Percentiles rank a stretch among this genome's conserved stretches.
These are phyloP conservation scores for Rhytidiadelphus loreus DNA, from an alignment of 225 moss, liverwort and hornwort species.

Conservation along the genomic window DNA sequence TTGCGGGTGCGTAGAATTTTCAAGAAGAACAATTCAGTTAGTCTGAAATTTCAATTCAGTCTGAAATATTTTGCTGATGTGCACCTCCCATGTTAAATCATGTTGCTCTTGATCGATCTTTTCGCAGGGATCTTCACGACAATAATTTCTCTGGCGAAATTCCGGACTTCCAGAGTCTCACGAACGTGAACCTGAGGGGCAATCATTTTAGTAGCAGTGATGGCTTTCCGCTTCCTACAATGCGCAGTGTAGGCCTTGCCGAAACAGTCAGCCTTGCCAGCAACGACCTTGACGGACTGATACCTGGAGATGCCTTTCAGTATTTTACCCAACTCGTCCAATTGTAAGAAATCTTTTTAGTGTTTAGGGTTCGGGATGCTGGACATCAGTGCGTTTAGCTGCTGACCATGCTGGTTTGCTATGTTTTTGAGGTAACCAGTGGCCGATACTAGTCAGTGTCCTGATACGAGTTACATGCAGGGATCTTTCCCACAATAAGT, in stretches of 20 bases:
- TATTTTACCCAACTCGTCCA: not conserved
- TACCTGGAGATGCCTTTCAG: not conserved
- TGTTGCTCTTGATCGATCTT: not conserved
- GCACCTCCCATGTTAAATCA: not conserved
- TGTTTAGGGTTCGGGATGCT: not conserved
- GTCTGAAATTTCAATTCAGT: not conserved
- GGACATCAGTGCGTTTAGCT: not conserved
- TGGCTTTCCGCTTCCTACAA: not conserved
- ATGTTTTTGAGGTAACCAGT: no score
- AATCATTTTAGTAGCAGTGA: not conserved
- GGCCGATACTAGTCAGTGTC: not conserved
- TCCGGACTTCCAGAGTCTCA: not conserved
- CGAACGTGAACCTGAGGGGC: not conserved
- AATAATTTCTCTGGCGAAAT: not conserved
- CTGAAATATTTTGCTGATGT: not conserved
- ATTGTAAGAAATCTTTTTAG: not conserved
- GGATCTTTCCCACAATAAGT: not conserved
- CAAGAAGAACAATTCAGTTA: not conserved
- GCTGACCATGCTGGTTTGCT: not conserved
- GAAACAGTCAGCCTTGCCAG: not conserved
- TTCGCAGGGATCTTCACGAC: not conserved
- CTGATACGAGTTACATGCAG: not conserved
- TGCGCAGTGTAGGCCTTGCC: not conserved
- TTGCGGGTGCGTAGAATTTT: not conserved
- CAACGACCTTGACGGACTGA: not conserved